Evolutionary conservation across 2,329 filamentous ascomycete species (phyloP).

Genomic region (Aspergillus terreus): DNA sequence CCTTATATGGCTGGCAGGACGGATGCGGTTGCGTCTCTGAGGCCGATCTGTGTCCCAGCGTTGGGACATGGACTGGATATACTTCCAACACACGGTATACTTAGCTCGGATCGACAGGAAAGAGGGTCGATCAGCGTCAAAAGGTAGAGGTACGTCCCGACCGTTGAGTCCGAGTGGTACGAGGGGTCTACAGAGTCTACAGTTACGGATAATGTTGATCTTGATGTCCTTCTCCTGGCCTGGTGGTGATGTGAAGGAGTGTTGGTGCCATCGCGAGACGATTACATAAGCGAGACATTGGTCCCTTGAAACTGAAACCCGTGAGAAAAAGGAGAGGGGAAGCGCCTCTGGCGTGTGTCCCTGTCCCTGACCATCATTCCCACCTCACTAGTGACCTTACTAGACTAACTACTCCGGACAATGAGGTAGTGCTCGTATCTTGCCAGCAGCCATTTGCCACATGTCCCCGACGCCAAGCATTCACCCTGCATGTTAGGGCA

Average conservation of each 20-base stretch:
- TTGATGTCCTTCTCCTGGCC: neutral
- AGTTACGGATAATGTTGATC: neutral
- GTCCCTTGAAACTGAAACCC: too few species aligned
- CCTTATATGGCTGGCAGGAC: too few species aligned
- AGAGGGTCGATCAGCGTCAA: neutral
- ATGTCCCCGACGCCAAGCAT: constrained; percentile 15
- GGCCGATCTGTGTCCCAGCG: neutral
- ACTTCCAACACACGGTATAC: neutral
- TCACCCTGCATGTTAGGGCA: constrained; percentile 9
- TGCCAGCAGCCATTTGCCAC: constrained; percentile 8
- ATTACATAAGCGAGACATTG: neutral
- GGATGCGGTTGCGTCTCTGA: neutral
- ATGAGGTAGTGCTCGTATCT: neutral
- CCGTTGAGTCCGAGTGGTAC: neutral
- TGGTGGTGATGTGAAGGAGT: neutral
- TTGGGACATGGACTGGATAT: constrained; percentile 2
- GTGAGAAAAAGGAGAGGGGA: neutral
- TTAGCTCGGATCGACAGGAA: neutral
- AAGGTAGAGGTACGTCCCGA: neutral
- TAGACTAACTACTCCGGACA: too few species aligned
- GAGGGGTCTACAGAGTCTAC: too few species aligned
- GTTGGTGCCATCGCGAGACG: neutral
- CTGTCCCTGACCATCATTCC: neutral
- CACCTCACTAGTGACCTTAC: neutral
- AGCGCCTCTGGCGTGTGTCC: neutral